These are phyloP conservation scores for Diaporthe ampelina DNA, from an alignment of 2,329 filamentous ascomycete genomes.

Conservation along the genomic window DNA sequence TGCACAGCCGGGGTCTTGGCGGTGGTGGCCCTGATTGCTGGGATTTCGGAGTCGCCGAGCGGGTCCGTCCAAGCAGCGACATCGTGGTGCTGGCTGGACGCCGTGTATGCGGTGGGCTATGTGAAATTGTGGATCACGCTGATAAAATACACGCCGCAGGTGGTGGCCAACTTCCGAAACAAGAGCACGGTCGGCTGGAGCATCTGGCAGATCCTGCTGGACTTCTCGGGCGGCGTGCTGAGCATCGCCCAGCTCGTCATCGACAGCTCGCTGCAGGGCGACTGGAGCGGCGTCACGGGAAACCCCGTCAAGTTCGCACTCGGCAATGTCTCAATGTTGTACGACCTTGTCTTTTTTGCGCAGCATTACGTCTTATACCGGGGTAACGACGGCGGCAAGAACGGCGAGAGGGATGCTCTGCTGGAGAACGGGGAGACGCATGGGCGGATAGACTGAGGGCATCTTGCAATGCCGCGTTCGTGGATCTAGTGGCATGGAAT, in stretches of 20 bases:
- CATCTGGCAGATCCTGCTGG: constrained; percentile 86
- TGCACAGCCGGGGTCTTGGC: constrained; percentile 72
- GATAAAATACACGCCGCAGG: constrained; percentile 93
- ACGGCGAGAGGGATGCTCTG: constrained; percentile 54
- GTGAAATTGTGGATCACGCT: constrained; percentile 91
- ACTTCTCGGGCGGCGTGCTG: constrained; percentile 84
- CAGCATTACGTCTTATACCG: constrained; percentile 91
- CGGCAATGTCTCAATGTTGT: constrained; percentile 87
- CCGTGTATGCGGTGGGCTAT: constrained; percentile 80
- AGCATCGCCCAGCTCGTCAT: constrained; percentile 86
- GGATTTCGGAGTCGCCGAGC: constrained; percentile 50
- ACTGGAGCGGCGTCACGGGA: constrained; percentile 92
- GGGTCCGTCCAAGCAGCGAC: constrained; percentile 52
- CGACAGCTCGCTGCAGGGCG: constrained; percentile 85
- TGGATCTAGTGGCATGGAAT: neutral
- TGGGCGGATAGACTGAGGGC: constrained; percentile 50
- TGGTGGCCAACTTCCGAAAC: constrained; percentile 85
- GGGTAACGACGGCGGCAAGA: constrained; percentile 47
- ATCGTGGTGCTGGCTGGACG: constrained; percentile 73
- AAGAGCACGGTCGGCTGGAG: constrained; percentile 90
- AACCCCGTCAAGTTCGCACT: constrained; percentile 93
- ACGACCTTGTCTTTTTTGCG: constrained; percentile 86
- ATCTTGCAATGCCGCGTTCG: neutral
- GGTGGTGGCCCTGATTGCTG: constrained; percentile 62
- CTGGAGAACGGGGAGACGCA: constrained; percentile 50